Percentiles rank a stretch among this genome's conserved stretches.
Evolutionary conservation across 352 stramenopile genomes (phyloP).

Genomic region (Globisporangium canariense): DNA sequence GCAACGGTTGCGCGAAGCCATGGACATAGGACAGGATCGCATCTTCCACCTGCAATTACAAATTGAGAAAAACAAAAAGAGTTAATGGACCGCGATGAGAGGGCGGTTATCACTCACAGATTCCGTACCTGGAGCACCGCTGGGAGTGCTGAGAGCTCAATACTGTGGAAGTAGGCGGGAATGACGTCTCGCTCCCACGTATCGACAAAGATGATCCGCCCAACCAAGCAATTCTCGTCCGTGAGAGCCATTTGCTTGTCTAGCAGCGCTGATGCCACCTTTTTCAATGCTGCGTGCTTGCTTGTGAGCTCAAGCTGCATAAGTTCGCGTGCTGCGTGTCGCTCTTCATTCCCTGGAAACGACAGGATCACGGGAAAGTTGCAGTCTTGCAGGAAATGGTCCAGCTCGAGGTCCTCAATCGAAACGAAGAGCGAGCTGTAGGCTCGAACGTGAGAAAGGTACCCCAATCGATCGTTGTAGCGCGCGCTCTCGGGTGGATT

Average conservation of each 20-base stretch:
- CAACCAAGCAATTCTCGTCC: constrained; percentile 28
- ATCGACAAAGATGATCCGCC: constrained; percentile 55
- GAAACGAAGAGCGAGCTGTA: constrained; percentile 57
- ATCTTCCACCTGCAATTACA: constrained; percentile 53
- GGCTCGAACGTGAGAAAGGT: constrained; percentile 59
- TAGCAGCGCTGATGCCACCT: constrained; percentile 34
- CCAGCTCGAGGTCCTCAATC: constrained; percentile 50
- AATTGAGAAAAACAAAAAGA: background rate
- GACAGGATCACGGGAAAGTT: constrained; percentile 72
- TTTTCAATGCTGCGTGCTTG: constrained; percentile 35
- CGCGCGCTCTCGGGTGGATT: constrained; percentile 48
- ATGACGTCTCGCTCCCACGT: constrained; percentile 41
- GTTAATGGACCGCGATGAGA: background rate
- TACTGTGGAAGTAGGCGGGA: constrained; percentile 63
- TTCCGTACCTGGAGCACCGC: constrained; percentile 61
- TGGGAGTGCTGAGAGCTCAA: constrained; percentile 55
- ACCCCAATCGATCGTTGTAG: constrained; percentile 50
- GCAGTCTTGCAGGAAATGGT: constrained; percentile 69
- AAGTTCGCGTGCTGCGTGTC: constrained; percentile 23
- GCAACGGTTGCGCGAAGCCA: constrained; percentile 37
- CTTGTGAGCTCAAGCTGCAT: constrained; percentile 32
- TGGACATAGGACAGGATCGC: constrained; percentile 45
- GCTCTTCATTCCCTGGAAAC: constrained; percentile 27
- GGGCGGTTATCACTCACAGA: background rate
- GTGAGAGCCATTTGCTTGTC: constrained; percentile 35